Conservation (phyloP, 2,329 filamentous ascomycete species). For the Cordyceps sp. region DNA sequence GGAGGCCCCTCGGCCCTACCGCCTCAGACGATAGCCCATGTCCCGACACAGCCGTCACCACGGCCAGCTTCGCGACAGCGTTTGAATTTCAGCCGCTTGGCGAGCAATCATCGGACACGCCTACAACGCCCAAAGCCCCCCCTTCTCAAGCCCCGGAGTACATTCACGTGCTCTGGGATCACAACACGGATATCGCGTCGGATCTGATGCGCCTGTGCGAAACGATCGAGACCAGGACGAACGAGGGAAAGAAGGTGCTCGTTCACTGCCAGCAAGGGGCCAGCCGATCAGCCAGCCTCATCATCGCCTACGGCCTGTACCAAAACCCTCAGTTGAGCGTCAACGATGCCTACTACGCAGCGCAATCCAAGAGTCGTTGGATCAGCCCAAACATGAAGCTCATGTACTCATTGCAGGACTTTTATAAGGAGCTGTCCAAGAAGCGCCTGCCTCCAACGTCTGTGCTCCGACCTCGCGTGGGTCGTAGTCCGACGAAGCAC, state of each 20-base stretch:
- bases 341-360: constrained; percentile 68
- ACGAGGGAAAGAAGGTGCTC: constrained; percentile 60
- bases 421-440: constrained; percentile 46
- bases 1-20: constrained; percentile 11
- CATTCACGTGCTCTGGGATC: constrained; percentile 76
- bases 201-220: constrained; percentile 64
- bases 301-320: constrained; percentile 74
- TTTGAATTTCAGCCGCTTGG: constrained; percentile 35
- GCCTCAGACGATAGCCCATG: constrained; percentile 22
- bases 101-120: constrained; percentile 23
- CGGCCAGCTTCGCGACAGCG: constrained; percentile 41
- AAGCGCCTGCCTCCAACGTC: constrained; percentile 27
- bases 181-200: constrained; percentile 71
- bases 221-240: constrained; percentile 55
- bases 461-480: constrained; percentile 30
- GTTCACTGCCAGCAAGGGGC: constrained; percentile 79
- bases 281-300: constrained; percentile 69
- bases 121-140: constrained; percentile 37
- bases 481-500: constrained; percentile 42
- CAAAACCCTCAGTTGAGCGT: constrained; percentile 61
- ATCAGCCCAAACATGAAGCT: constrained; percentile 86
- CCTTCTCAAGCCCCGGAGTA: constrained; percentile 51
- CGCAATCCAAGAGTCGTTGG: constrained; percentile 70
- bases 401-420: constrained; percentile 79
- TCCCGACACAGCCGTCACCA: constrained; percentile 39